Percentiles rank a stretch among this genome's conserved stretches.
phyloP scores from a whole-genome alignment of 2,329 filamentous ascomycete species.

The Keithomyces neogunnii region DNA sequence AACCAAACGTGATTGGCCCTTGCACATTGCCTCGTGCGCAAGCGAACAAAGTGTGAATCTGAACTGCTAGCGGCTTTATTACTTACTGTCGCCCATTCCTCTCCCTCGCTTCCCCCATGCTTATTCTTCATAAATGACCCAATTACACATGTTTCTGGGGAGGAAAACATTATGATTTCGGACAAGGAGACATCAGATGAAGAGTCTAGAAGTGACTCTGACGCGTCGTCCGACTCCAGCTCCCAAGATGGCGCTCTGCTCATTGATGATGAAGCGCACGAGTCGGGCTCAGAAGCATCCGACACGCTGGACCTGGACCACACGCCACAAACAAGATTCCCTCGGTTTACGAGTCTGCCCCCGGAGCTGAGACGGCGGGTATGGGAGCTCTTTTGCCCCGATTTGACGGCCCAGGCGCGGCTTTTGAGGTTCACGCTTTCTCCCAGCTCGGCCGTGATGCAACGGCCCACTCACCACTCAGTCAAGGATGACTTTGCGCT shows the following conservation, averaged over 20 bases:
- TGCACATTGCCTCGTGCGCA: too few species aligned
- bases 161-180: neutral
- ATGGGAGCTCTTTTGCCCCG: conserved; percentile 25
- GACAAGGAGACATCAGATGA: neutral
- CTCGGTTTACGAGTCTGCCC: conserved; percentile 19
- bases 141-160: neutral
- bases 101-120: too few species aligned
- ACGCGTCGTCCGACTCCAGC: conserved; percentile 3
- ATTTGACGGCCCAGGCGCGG: conserved; percentile 15
- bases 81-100: too few species aligned
- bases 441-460: conserved; percentile 1
- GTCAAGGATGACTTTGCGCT: conserved; percentile 17
- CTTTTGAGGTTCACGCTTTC: conserved; percentile 10
- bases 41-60: too few species aligned
- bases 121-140: neutral
- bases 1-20: too few species aligned
- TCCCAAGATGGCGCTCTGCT: neutral
- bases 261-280: conserved; percentile 10
- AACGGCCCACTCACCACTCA: conserved; percentile 7
- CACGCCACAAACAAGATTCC: conserved; percentile 10
- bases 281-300: conserved; percentile 3
- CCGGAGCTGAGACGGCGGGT: conserved; percentile 24
- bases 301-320: neutral
- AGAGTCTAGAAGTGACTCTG: conserved; percentile 1
- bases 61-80: too few species aligned